A percentile compares a stretch with the other conserved stretches of the same genome.
phyloP scores from a whole-genome alignment of 2,329 filamentous ascomycete genomes.

The Cladobotryum protrusum region DNA sequence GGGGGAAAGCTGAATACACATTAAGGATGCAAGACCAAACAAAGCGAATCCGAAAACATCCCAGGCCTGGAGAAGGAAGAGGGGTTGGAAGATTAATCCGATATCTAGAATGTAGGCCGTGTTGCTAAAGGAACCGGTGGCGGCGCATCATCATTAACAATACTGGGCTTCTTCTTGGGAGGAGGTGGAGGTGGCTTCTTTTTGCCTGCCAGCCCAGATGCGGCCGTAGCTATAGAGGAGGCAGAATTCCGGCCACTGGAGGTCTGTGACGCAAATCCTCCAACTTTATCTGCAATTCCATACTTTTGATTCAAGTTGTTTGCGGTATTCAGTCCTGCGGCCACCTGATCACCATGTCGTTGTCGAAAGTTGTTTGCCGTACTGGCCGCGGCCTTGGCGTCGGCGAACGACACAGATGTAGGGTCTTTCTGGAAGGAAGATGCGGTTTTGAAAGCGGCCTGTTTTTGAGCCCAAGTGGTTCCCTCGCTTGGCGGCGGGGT shows the following conservation, averaged over 20 bases:
- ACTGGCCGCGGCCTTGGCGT: conserved; percentile 51
- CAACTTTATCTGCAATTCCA: conserved; percentile 39
- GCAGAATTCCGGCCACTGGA: not conserved
- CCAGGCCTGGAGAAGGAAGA: not conserved
- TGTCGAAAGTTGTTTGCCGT: conserved; percentile 65
- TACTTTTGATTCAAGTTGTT: conserved; percentile 57
- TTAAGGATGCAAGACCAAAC: too few relatives aligned
- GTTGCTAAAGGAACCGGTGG: conserved; percentile 50
- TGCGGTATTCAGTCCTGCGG: conserved; percentile 51
- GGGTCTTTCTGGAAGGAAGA: conserved; percentile 54
- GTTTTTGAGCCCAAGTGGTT: conserved; percentile 59
- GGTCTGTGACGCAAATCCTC: conserved; percentile 13
- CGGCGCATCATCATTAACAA: conserved; percentile 32
- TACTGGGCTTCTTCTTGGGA: conserved; percentile 46
- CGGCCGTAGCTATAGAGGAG: conserved; percentile 8
- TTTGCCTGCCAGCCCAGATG: conserved; percentile 31
- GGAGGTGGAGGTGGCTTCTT: conserved; percentile 50
- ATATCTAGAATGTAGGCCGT: conserved; percentile 39
- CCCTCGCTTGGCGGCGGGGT: conserved; percentile 35
- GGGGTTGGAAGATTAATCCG: not conserved
- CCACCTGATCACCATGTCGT: conserved; percentile 62
- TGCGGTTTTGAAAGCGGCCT: conserved; percentile 57
- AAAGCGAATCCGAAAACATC: too few relatives aligned
- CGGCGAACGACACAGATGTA: conserved; percentile 52
- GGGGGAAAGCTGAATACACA: too few relatives aligned